A percentile compares a stretch with the other conserved stretches of the same genome.
Evolutionary conservation across 1,284 basidiomycete genomes (phyloP).

Genomic region (Irpex rosettiformis): DNA sequence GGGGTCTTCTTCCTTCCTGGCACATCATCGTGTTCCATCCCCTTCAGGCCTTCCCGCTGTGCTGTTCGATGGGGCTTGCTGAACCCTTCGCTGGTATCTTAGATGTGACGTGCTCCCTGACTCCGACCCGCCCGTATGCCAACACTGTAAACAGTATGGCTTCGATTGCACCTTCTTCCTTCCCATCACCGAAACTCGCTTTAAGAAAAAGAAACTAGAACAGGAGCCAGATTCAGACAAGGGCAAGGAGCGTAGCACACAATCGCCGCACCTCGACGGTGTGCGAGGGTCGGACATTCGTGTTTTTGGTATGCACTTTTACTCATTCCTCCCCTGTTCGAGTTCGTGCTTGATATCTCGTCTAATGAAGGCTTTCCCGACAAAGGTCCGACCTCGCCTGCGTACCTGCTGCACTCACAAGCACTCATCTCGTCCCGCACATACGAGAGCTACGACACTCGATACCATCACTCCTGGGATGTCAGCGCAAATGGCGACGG

Average conservation of each 20-base stretch:
- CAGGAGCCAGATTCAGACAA: conserved; percentile 47
- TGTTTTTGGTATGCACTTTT: conserved; percentile 52
- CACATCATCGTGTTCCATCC: conserved; percentile 3
- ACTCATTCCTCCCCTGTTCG: conserved; percentile 13
- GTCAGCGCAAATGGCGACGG: conserved; percentile 82
- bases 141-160: conserved; percentile 86
- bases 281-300: conserved; percentile 40
- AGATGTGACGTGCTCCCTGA: conserved; percentile 80
- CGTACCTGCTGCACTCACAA: conserved; percentile 87
- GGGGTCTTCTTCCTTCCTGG: conserved; percentile 1
- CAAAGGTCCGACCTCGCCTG: conserved; percentile 79
- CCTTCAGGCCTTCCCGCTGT: conserved; percentile 16
- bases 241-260: conserved; percentile 38
- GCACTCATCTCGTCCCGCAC: conserved; percentile 77
- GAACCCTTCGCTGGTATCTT: conserved; percentile 17
- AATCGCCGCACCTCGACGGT: conserved; percentile 27
- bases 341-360: conserved; percentile 33
- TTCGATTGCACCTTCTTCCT: conserved; percentile 97
- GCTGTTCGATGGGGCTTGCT: conserved; percentile 23
- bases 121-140: conserved; percentile 72
- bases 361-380: not conserved
- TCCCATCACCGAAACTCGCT: conserved; percentile 96
- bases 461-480: conserved; percentile 83
- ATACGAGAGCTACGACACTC: conserved; percentile 85
- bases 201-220: conserved; percentile 89